A percentile compares a stretch with the other conserved stretches of the same genome.
Conservation (phyloP, 1,139 yeast genomes). For the Yamadazyma diddensiae region DNA sequence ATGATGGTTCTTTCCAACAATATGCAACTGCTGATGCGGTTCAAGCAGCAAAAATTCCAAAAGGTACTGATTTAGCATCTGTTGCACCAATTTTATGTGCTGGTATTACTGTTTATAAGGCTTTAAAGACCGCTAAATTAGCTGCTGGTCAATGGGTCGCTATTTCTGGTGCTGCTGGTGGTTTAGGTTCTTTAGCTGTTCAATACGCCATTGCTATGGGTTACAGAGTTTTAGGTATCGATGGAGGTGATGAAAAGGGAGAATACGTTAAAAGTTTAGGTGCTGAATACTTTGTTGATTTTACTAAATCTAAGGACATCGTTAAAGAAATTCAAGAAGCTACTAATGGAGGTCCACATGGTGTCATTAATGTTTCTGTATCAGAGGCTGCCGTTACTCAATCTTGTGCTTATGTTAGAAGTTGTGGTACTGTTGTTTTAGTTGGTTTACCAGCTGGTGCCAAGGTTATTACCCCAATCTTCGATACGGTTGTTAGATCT, state of each 20-base stretch:
- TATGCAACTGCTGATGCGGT: conserved; percentile 82
- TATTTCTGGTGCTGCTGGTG: conserved; percentile 78
- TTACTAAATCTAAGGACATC: conserved; percentile 54
- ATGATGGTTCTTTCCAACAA: conserved; percentile 79
- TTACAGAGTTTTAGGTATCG: conserved; percentile 68
- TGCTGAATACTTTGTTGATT: conserved; percentile 67
- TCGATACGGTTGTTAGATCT: conserved; percentile 63
- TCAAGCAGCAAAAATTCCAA: conserved; percentile 77
- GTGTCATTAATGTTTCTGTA: conserved; percentile 70
- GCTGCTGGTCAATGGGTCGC: conserved; percentile 75
- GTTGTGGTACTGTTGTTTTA: conserved; percentile 67
- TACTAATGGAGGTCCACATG: conserved; percentile 79
- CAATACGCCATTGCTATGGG: conserved; percentile 80
- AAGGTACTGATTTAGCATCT: conserved; percentile 66
- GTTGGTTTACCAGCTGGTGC: conserved; percentile 79
- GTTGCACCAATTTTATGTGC: conserved; percentile 82
- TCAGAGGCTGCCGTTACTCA: conserved; percentile 65
- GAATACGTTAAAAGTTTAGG: conserved; percentile 56
- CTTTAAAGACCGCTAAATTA: conserved; percentile 64
- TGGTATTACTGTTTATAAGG: conserved; percentile 78
- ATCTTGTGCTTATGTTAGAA: conserved; percentile 63
- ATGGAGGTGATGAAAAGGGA: conserved; percentile 70
- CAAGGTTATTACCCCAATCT: conserved; percentile 59
- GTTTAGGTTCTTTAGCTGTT: conserved; percentile 70
- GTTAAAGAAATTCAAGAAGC: conserved; percentile 53